Percentiles rank a stretch among this genome's conserved stretches.
These are phyloP conservation scores for Solanum tacnaense DNA, from an alignment of 257 asterid genomes.

Conservation along the genomic window DNA sequence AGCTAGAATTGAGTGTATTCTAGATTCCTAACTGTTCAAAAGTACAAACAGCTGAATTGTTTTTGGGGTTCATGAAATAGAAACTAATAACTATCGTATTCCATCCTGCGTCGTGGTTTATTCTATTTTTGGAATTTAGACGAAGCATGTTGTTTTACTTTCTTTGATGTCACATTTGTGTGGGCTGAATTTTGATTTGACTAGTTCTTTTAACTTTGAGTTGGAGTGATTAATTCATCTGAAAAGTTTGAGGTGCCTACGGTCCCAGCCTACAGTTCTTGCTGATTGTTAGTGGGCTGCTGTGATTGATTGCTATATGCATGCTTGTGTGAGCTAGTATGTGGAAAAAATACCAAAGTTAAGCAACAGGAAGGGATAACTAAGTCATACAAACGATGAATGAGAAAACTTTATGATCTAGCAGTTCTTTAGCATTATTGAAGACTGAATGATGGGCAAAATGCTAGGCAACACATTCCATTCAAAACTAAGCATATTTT, in stretches of 20 bases:
- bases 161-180: background rate
- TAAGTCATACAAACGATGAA: background rate
- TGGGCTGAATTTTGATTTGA: background rate
- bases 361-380: background rate
- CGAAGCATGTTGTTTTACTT: background rate
- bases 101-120: background rate
- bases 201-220: background rate
- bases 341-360: background rate
- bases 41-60: background rate
- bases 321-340: background rate
- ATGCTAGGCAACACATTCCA: background rate
- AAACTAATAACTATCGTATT: background rate
- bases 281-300: background rate
- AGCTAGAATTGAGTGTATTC: background rate
- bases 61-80: background rate
- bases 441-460: background rate
- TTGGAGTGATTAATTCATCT: background rate
- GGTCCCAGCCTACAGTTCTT: background rate
- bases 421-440: background rate
- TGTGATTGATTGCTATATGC: background rate
- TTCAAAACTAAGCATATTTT: background rate
- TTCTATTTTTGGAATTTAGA: background rate
- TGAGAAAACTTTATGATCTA: background rate
- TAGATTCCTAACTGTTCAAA: background rate
- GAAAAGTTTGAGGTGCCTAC: background rate